Base-by-base conservation (phyloP, 148 eudicot species). In the Vaccinium vitisidaea region DNA sequence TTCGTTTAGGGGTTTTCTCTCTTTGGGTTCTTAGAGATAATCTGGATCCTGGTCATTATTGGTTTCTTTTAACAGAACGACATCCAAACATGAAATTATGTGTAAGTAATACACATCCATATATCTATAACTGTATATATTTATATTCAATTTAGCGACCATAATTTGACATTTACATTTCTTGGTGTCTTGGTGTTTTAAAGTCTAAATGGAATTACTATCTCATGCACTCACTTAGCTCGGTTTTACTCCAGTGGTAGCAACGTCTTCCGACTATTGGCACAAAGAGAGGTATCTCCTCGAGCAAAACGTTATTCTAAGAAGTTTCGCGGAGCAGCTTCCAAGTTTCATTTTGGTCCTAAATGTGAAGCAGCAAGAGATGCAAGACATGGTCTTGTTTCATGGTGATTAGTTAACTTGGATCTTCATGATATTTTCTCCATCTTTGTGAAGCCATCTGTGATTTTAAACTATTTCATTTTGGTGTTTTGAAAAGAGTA, bases 201-300 rank as follows among this genome's bases (percentile, higher is more conserved):
- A 11, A 25, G 15, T 21, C 67, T 21, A 21, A 61, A n/a, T 21
- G 14, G 30, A n/a, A 5, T 65, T 23, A 23, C 32, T 25, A 67
- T 67, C 73, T 67, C 36, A 67, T 67, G 73, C 32, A 67, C 73
- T 67, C 32, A 67, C 9, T 25, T 25, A 67, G 36, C 14, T 11
- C 2, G 32, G 32, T 67, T 67, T 67, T 67, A 12, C 27, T 67
- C 52, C 90, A 89, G 93, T 39, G 77, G 89, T 84, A 83, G 87
- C 86, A 93, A 93, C 82, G 92, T 93, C 49, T 91, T 89, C 84
- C 85, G 83, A 48, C 86, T 93, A 75, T 81, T 91, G 81, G 91
- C 91, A 8, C 90, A 75, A 84, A 90, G 96, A 84, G 96, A 93
- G 89, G 84, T 91, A 55, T 80, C 92, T 86, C 92, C 96, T 32